Conservation (phyloP, 352 stramenopile genomes). For the Phytophthora tubulina region DNA sequence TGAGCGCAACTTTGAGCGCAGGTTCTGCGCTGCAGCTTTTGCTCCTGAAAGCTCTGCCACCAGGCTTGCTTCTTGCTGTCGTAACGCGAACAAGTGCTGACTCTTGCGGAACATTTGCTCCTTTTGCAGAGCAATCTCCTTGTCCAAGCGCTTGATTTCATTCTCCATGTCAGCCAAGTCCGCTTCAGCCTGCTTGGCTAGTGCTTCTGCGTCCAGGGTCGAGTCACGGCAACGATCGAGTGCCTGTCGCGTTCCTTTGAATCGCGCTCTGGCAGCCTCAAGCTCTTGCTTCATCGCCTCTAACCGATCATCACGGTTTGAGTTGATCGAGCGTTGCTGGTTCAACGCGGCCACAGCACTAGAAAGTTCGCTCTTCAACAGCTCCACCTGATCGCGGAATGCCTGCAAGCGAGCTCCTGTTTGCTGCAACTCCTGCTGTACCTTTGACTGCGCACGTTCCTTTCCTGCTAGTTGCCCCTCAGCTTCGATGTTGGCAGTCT, state of each 20-base stretch:
- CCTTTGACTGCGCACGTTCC: slow-evolving; percentile 73
- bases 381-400: slow-evolving; percentile 93
- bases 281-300: slow-evolving; percentile 87
- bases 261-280: slow-evolving; percentile 66
- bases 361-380: slow-evolving; percentile 92
- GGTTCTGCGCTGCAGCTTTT: slow-evolving; percentile 88
- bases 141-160: slow-evolving; percentile 73
- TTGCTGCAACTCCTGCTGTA: slow-evolving; percentile 75
- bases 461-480: slow-evolving; percentile 75
- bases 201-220: slow-evolving; percentile 80
- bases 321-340: slow-evolving; percentile 81
- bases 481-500: slow-evolving; percentile 89
- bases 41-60: slow-evolving; percentile 94
- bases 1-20: slow-evolving; percentile 91
- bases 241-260: slow-evolving; percentile 85
- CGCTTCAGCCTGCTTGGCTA: slow-evolving; percentile 89
- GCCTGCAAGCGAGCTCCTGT: slow-evolving; percentile 71
- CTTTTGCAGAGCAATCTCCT: slow-evolving; percentile 89
- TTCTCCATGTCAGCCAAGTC: slow-evolving; percentile 72
- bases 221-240: slow-evolving; percentile 80
- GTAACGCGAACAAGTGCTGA: slow-evolving; percentile 89
- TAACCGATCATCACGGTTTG: slow-evolving; percentile 74
- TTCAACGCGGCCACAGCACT: slow-evolving; percentile 89
- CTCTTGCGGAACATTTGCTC: slow-evolving; percentile 94
- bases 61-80: slow-evolving; percentile 89